Evolutionary conservation across 2,329 filamentous ascomycete species (phyloP), one percentile per base, ranked within the genome.

Genomic region (Tolypocladium guangdongense): DNA sequence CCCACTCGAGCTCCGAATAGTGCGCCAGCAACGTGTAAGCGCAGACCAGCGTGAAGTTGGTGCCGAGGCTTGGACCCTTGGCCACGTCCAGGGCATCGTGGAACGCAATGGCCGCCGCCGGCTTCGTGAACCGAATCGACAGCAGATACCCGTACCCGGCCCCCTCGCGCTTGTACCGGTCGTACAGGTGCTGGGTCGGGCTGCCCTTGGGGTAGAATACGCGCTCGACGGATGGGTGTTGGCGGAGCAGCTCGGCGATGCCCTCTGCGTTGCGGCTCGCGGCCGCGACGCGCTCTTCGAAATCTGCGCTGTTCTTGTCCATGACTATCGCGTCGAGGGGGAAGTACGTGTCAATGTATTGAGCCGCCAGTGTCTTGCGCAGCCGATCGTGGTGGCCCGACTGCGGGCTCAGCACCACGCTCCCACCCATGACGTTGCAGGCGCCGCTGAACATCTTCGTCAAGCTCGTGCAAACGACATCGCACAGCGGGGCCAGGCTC

Each of bases 371-470:
- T 7, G 47, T 48, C 11, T n/a, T 8, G 51, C 51, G 43, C 43
- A 80, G 57, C 16, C 59, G 46, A 1, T 55, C 2, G 58, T 74
- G 71, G 54, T 65, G 56, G 2, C 54, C 56, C 0, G 72, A 74
- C 11, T 63, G 58, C 0, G 75, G 75, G 53, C 75, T 76, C 33
- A 80, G 60, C 20, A 72, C 66, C 11, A 68, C 57, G 54, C 71
- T 73, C 11, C 73, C 78, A 24, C 66, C 77, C 70, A 81, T 75
- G 46, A 78, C 74, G 56, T 83, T 75, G 30, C 76, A 74, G 55
- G 73, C 74, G 4, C 80, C 80, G 52, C 69, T 78, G 58, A 83
- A 82, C 20, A 72, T 71, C 60, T 82, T 82, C 5, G 78, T 81
- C 30, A 81, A 64, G 36, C 71, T 75, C 1, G 74, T 75, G n/a